Base-by-base conservation (phyloP, 345 rosid species). In the Citrus maxima region DNA sequence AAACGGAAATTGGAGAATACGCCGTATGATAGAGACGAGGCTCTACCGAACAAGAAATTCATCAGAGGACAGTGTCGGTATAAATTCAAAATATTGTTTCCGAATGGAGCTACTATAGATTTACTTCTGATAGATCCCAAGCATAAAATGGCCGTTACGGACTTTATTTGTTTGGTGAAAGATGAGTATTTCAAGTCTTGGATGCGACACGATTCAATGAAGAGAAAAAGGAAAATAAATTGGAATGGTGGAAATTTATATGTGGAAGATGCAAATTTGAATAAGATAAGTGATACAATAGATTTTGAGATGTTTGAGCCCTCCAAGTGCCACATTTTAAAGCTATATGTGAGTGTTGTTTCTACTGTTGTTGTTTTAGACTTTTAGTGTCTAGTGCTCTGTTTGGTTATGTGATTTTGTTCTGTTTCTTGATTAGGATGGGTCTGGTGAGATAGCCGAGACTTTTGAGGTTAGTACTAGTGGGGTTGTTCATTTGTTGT, bases 71-170 rank as follows among this genome's bases (percentile, higher is more conserved):
- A 4, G 22, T 1, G 5, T 9, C 58, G 22, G 58, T 89, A 86
- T 74, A 83, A n/a, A 67, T 91, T 93, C 72, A 86, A 84, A 76
- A 75, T 91, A 1, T 78, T 91, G n/a, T 73, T 93, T 56, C 97
- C 97, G 0, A 87, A 87, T 67, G 83, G 90, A n/a, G 73, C 86
- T 27, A 76, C 84, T 5, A 85, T 93, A 14, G 79, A 27, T 0
- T 67, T 91, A 28, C 56, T 77, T 9, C 0, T 90, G 25, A 62
- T 61, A 12, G 54, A 85, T 18, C 85, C 88, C 1, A 34, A n/a
- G 16, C 62, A 30, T 0, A 70, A 79, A 7, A 90, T 93, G 81
- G 8, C 78, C 0, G 72, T 89, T 32, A 42, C 55, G 34, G 73
- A 72, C 1, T 93, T 93, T 51, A 56, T 91, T 8, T 40, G 37